Conservation (phyloP, 257 asterid genomes). For the Solanum sejunctum region DNA sequence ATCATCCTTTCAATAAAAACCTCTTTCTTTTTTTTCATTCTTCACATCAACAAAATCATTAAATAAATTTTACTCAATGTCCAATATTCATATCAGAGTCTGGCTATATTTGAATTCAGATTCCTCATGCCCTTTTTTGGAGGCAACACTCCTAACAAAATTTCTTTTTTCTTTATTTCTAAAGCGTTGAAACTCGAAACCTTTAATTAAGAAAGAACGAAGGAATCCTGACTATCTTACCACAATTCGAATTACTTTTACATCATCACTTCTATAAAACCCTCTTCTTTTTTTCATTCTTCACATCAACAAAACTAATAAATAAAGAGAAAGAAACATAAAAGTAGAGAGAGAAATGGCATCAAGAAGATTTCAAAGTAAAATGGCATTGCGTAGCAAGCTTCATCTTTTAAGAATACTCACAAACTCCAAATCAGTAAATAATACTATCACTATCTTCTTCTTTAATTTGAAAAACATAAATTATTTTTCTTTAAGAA, state of each 20-base stretch:
- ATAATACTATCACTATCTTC: background rate
- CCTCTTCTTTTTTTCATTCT: constrained; percentile 4
- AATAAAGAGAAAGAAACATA: background rate
- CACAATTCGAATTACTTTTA: too few relatives aligned
- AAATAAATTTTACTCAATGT: too few relatives aligned
- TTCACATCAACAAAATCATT: too few relatives aligned
- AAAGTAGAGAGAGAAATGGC: constrained; percentile 15
- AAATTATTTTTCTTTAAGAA: too few relatives aligned
- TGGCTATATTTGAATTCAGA: background rate
- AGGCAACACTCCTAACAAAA: background rate
- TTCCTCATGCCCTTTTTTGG: too few relatives aligned
- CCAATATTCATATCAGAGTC: background rate
- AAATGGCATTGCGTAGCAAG: constrained; percentile 26
- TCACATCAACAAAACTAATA: background rate
- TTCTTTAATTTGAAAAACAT: background rate
- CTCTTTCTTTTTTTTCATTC: too few relatives aligned
- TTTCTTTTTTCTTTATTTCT: background rate
- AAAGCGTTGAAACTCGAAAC: background rate
- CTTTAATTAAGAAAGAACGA: too few relatives aligned
- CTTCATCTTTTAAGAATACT: constrained; percentile 39
- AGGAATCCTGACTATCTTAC: too few relatives aligned
- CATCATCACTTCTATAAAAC: constrained; percentile 20
- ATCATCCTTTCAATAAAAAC: too few relatives aligned
- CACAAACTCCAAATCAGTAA: constrained; percentile 67
- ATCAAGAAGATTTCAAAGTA: constrained; percentile 23